A percentile compares a stretch with the other conserved stretches of the same genome.
phyloP scores from a whole-genome alignment of 1,284 basidiomycete species.

The Cryptococcus wingfieldii region DNA sequence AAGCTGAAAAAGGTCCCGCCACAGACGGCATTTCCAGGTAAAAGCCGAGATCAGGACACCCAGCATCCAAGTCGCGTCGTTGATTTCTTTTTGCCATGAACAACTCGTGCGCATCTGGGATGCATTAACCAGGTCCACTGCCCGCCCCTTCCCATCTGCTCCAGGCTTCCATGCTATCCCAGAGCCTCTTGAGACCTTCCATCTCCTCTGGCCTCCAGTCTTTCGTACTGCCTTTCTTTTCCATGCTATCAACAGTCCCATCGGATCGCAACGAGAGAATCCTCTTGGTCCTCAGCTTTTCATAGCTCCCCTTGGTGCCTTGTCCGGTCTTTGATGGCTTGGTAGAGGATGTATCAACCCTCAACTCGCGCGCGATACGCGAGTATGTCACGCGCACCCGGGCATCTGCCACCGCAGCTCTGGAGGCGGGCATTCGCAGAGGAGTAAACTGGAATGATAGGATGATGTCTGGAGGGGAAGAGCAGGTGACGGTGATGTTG shows the following conservation, averaged over 20 bases:
- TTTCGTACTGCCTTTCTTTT: background rate
- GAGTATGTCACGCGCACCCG: slow-evolving; percentile 21
- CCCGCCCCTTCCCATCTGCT: slow-evolving; percentile 5
- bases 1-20: background rate
- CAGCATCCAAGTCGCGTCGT: background rate
- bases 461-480: slow-evolving; percentile 34
- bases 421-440: background rate
- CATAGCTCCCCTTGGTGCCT: background rate
- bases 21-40: background rate
- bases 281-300: slow-evolving; percentile 12
- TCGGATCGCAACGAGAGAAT: slow-evolving; percentile 3
- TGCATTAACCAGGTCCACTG: background rate
- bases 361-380: slow-evolving; percentile 5
- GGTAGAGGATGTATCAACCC: slow-evolving; percentile 9
- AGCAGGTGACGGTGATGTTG: slow-evolving; percentile 33
- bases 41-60: background rate
- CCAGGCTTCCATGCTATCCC: slow-evolving; percentile 23
- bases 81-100: background rate
- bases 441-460: slow-evolving; percentile 18
- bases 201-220: slow-evolving; percentile 25
- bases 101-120: background rate
- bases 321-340: background rate
- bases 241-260: background rate
- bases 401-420: background rate
- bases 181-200: slow-evolving; percentile 25